phyloP scores from a whole-genome alignment of 805 yeast species.

The Saturnispora kantuleensis region DNA sequence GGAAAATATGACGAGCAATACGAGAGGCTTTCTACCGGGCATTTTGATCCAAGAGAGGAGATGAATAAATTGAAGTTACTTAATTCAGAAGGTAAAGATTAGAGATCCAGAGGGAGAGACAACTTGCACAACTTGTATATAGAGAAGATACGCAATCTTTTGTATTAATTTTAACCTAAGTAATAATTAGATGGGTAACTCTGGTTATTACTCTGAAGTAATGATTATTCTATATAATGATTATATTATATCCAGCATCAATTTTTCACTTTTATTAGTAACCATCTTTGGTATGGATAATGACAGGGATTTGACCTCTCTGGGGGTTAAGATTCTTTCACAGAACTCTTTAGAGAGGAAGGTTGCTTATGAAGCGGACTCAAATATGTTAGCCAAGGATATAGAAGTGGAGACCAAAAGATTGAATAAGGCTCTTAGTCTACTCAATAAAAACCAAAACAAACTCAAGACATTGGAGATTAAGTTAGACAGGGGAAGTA shows the following conservation, averaged over 20 bases:
- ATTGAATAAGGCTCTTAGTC: conserved; percentile 53
- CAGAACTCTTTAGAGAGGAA: conserved; percentile 71
- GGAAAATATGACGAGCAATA: conserved; percentile 89
- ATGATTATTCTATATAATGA: no score
- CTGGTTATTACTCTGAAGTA: no score
- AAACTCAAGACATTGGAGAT: conserved; percentile 40
- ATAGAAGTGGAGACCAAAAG: conserved; percentile 67
- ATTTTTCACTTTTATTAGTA: background rate
- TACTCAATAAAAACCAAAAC: conserved; percentile 32
- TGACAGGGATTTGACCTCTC: conserved; percentile 21
- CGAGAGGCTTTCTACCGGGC: conserved; percentile 67
- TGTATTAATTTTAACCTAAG: background rate
- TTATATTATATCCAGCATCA: background rate
- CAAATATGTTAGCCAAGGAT: conserved; percentile 50
- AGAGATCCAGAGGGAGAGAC: no score
- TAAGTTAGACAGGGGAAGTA: conserved; percentile 34
- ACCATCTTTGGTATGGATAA: conserved; percentile 2
- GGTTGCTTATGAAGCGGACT: conserved; percentile 62
- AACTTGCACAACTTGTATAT: background rate
- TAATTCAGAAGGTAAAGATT: conserved; percentile 31
- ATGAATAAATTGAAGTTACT: conserved; percentile 57
- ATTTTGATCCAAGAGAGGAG: conserved; percentile 76
- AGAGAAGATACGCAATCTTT: background rate
- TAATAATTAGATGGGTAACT: no score
- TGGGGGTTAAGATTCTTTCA: conserved; percentile 57